Evolutionary conservation across 768 basidiomycete genomes (phyloP).

Genomic region (Neoboletus brunneissimus): DNA sequence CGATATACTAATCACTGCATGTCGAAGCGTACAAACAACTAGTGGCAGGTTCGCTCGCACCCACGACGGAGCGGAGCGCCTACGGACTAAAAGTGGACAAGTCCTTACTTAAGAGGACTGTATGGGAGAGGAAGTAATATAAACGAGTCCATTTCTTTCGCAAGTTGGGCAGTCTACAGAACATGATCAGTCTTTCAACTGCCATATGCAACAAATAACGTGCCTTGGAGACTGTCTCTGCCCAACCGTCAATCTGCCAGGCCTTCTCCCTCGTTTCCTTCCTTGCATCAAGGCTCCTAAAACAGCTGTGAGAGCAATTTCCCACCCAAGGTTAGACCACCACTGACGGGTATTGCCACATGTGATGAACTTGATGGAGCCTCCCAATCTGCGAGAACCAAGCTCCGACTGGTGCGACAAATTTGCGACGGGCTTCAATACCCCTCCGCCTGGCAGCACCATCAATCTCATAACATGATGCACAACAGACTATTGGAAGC

Average conservation of each 20-base stretch:
- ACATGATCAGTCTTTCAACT: background rate
- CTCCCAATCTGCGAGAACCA: constrained; percentile 90
- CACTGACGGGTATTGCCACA: constrained; percentile 94
- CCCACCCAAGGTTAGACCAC: constrained; percentile 3
- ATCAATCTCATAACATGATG: constrained; percentile 1
- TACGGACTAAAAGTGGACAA: background rate
- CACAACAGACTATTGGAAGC: constrained; percentile 11
- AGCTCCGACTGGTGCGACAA: constrained; percentile 83
- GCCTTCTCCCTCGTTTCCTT: constrained; percentile 86
- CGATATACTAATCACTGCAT: background rate
- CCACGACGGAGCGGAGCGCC: background rate
- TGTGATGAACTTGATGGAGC: constrained; percentile 87
- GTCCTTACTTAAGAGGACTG: constrained; percentile 74
- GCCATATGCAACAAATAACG: constrained; percentile 13
- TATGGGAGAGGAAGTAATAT: constrained; percentile 78
- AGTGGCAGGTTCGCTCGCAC: background rate
- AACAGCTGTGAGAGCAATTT: constrained; percentile 9
- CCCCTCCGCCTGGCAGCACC: constrained; percentile 70
- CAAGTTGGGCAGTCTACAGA: constrained; percentile 80
- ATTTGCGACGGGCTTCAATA: constrained; percentile 88
- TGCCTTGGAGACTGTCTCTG: constrained; percentile 90
- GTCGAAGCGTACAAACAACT: background rate
- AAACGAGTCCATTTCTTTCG: constrained; percentile 82
- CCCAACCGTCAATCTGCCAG: constrained; percentile 96
- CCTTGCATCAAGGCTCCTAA: constrained; percentile 70